Conservation (phyloP, 2,329 filamentous ascomycete genomes). For the Aspergillus costaricaensis region DNA sequence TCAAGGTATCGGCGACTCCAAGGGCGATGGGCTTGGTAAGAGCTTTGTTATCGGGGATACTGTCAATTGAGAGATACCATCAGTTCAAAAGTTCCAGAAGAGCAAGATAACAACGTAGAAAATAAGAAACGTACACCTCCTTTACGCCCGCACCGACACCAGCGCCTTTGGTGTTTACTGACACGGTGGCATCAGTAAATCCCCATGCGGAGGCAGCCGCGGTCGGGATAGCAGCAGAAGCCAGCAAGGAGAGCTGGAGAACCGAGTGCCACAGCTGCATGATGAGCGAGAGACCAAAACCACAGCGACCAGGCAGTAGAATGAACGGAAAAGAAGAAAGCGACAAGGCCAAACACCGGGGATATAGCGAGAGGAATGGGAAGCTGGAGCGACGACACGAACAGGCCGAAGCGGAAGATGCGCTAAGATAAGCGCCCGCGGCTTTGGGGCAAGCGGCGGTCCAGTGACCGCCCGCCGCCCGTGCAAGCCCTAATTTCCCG, state of each 20-base stretch:
- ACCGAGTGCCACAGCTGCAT: slow-evolving; percentile 43
- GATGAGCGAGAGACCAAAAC: slow-evolving; percentile 16
- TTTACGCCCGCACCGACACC: slow-evolving; percentile 56
- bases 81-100: background rate
- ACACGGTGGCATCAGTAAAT: slow-evolving; percentile 65
- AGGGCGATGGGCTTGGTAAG: slow-evolving; percentile 67
- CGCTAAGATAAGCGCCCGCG: slow-evolving; percentile 28
- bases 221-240: slow-evolving; percentile 36
- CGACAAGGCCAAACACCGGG: slow-evolving; percentile 23
- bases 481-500: slow-evolving; percentile 43
- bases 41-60: slow-evolving; percentile 61
- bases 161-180: slow-evolving; percentile 61
- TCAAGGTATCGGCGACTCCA: slow-evolving; percentile 70
- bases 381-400: background rate
- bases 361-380: slow-evolving; percentile 23
- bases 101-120: background rate
- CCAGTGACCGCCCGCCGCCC: slow-evolving; percentile 31
- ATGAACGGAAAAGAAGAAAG: slow-evolving; percentile 11
- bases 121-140: slow-evolving; percentile 52
- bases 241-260: slow-evolving; percentile 41
- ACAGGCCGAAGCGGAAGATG: slow-evolving; percentile 11
- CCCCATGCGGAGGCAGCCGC: slow-evolving; percentile 59
- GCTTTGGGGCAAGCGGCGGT: slow-evolving; percentile 30
- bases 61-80: slow-evolving; percentile 34
- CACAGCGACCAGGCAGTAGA: slow-evolving; percentile 7